Evolutionary conservation across 1,284 basidiomycete genomes (phyloP), one percentile per base, ranked within the genome.

Genomic region (Ustilago hordei): DNA sequence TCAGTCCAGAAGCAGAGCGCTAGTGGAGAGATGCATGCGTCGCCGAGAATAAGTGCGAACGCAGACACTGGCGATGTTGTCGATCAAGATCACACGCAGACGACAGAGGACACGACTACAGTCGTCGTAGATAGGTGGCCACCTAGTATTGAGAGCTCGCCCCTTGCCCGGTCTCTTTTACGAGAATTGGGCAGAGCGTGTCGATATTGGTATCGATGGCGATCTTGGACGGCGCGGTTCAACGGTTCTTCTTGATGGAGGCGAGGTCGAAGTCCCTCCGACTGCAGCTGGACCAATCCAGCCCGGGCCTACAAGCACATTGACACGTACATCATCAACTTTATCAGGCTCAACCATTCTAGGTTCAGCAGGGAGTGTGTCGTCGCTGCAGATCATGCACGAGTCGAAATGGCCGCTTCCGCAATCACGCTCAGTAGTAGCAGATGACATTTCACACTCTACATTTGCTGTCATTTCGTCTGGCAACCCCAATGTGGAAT

Each of bases 91-190:
- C 6, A 23, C 19, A 23, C 47, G 1, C 13, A 41, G 39, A 15
- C 23, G 47, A 8, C 28, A n/a, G 48, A 52, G 19, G 43, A 45
- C n/a, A 6, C 43, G 11, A 45, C 43, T 19, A 45, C 43, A 8
- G 43, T 19, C n/a, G 17, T 45, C 11, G 43, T 45, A 2, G 62
- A 56, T 13, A n/a, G 36, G 8, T 48, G 28, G 19, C 34, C 48
- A 4, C 19, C 59, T 8, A 15, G 15, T 3, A 19, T 38, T 7
- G n/a, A 59, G 0, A 71, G 60, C 47, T 65, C 60, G 2, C 64
- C 69, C 4, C 43, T 66, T 1, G n/a, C 54, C 69, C 2, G 64
- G 70, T 1, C 55, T 73, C 1, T 73, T 73, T 35, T 64, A 73
- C 50, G 70, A 64, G 3, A 50, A 31, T 13, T 73, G 70, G 70